Percentiles rank a stretch among this genome's conserved stretches.
Conservation (phyloP, 805 yeast genomes). For the Lachancea fermentati region DNA sequence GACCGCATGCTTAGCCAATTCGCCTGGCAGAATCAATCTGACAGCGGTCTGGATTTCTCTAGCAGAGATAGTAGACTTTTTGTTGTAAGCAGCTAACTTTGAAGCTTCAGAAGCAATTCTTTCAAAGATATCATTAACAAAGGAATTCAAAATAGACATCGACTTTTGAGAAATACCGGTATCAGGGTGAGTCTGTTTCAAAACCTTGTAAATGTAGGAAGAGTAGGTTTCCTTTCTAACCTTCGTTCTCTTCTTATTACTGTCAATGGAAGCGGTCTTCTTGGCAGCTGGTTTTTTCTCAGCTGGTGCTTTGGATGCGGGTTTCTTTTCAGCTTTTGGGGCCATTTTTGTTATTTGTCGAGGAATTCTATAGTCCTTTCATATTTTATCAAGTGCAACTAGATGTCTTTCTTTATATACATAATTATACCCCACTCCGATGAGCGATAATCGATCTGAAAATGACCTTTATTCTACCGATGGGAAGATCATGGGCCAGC, state of each 20-base stretch:
- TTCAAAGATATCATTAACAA: slow-evolving; percentile 91
- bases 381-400: no score
- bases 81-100: slow-evolving; percentile 93
- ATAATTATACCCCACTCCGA: no score
- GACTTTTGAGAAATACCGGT: slow-evolving; percentile 97
- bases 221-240: slow-evolving; percentile 94
- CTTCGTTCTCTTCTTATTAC: slow-evolving; percentile 82
- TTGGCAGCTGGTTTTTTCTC: slow-evolving; percentile 90
- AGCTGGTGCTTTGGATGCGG: slow-evolving; percentile 94
- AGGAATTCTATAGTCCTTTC: not conserved
- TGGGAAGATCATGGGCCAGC: no score
- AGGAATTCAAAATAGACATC: slow-evolving; percentile 95
- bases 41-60: slow-evolving; percentile 96
- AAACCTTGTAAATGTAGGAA: slow-evolving; percentile 91
- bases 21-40: slow-evolving; percentile 92
- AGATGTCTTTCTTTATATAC: no score
- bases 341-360: slow-evolving; percentile 41
- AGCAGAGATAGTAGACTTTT: slow-evolving; percentile 90
- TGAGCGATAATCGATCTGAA: no score
- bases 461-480: no score
- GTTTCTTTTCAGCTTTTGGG: slow-evolving; percentile 57
- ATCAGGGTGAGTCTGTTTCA: slow-evolving; percentile 95
- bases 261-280: slow-evolving; percentile 74
- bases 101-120: slow-evolving; percentile 94
- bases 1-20: slow-evolving; percentile 92